Percentiles rank a stretch among this genome's conserved stretches.
phyloP scores from a whole-genome alignment of 805 yeast genomes.

The Barnettozyma populi region DNA sequence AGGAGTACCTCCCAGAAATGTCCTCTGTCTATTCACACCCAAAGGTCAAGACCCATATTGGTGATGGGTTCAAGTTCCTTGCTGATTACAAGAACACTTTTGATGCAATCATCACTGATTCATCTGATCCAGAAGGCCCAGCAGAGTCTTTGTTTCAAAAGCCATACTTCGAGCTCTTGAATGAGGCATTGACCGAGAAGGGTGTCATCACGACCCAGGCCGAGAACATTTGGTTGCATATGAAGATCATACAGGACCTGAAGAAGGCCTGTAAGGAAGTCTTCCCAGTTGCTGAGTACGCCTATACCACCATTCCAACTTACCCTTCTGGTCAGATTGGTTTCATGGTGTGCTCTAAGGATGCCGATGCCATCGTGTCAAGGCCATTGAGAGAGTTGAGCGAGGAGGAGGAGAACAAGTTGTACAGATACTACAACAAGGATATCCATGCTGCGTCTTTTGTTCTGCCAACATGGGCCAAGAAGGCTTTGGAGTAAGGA shows the following conservation, averaged over 20 bases:
- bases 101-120: conserved; percentile 94
- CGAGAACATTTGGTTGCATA: conserved; percentile 90
- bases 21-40: conserved; percentile 80
- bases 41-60: conserved; percentile 84
- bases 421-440: conserved; percentile 78
- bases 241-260: conserved; percentile 75
- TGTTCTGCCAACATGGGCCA: conserved; percentile 89
- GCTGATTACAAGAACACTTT: conserved; percentile 78
- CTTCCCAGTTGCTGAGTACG: conserved; percentile 89
- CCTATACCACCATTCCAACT: conserved; percentile 91
- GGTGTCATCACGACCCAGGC: conserved; percentile 95
- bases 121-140: conserved; percentile 98
- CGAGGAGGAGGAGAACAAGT: conserved; percentile 53
- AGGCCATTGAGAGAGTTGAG: conserved; percentile 64
- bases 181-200: conserved; percentile 83
- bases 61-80: conserved; percentile 96
- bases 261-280: conserved; percentile 77
- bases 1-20: conserved; percentile 84
- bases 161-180: conserved; percentile 79
- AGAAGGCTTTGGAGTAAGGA: conserved; percentile 36
- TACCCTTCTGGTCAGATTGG: conserved; percentile 97
- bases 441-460: conserved; percentile 84
- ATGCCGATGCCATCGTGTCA: conserved; percentile 54
- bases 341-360: conserved; percentile 93
- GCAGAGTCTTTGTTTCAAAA: conserved; percentile 91